Base-by-base conservation (phyloP, 2,329 filamentous ascomycete species). In the Atkinsonella texensis region DNA sequence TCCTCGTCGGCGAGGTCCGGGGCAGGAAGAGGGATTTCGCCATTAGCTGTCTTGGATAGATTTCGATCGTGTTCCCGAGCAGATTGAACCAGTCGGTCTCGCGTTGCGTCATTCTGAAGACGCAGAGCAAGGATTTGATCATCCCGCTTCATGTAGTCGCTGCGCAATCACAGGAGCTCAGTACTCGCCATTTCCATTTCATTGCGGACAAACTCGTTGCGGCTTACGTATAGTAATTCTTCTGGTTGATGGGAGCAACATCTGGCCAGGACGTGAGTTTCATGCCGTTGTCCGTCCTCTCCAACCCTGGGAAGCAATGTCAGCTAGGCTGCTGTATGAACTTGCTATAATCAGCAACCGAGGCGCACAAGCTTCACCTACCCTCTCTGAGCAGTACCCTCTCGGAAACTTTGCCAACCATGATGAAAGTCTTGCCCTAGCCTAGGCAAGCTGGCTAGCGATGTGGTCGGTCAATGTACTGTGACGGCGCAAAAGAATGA, bases 251-350 rank as follows among this genome's bases (percentile, higher is more conserved):
- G 62, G 93, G 88, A 43, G 81, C 78, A 53, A 95, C 83, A 63
- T 93, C 85, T 10, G 93, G 91, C 91, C 93, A 98, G 67, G 79
- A 94, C 46, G 89, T 87, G 64, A 93, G 81, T 65, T 90, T 93
- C 85, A 98, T 91, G 71, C 91, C 90, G 80, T 98, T 98, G 74
- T 98, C 93, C 54, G 93, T 97, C 65, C 91, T 81, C 72, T 95
- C 89, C 57, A 98, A 82, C 58, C 93, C 91, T 96, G 65, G 39
- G 23, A 28, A 41, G 46, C 42, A 43, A 51, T 40, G 53, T 52
- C 32, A 54, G 50, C 23, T 13, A 32, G 28, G 42, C n/a, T 42
- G n/a, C 15, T 35, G n/a, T 38, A 17, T 9, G 20, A n/a, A n/a
- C 18, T 40, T n/a, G 42, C 57, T 64, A 60, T 55, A 38, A 38